Evolutionary conservation across 371 early-diverging fungal species (phyloP).

Genomic region (Mortierella polycephala): DNA sequence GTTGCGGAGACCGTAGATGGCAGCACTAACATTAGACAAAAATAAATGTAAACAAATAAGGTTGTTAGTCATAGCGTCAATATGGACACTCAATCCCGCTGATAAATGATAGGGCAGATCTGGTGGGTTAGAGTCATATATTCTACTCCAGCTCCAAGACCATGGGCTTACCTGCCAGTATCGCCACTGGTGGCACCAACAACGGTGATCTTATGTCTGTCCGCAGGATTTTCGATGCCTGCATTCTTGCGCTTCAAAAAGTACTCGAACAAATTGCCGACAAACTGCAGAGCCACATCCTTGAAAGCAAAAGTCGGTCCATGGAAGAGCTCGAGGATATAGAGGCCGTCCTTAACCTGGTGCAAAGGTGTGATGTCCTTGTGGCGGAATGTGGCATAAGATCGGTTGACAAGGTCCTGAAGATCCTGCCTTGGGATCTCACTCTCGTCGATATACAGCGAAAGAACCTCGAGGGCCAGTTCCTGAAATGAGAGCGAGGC

Average conservation of each 20-base stretch:
- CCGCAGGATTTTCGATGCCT: constrained; percentile 56
- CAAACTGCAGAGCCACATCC: constrained; percentile 96
- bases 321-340: constrained; percentile 94
- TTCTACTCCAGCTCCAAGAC: not conserved
- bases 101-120: too few relatives aligned
- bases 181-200: constrained; percentile 98
- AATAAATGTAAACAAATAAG: constrained; percentile 27
- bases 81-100: too few relatives aligned
- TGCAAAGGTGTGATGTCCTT: constrained; percentile 85
- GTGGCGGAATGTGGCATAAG: constrained; percentile 85
- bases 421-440: constrained; percentile 87
- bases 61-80: constrained; percentile 39
- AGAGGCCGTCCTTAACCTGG: constrained; percentile 72
- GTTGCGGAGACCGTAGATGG: constrained; percentile 95
- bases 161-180: constrained; percentile 80
- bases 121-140: constrained; percentile 6
- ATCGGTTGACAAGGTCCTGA: constrained; percentile 68
- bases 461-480: constrained; percentile 86
- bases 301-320: constrained; percentile 99
- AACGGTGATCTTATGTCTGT: constrained; percentile 82
- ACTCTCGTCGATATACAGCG: constrained; percentile 79
- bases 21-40: constrained; percentile 76
- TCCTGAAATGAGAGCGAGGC: constrained; percentile 78
- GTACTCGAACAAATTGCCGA: constrained; percentile 97
- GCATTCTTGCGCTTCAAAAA: constrained; percentile 87